Evolutionary conservation across 164 flowering plant species (phyloP), one percentile per base, ranked within the genome.

Genomic region (Protea cynaroides): DNA sequence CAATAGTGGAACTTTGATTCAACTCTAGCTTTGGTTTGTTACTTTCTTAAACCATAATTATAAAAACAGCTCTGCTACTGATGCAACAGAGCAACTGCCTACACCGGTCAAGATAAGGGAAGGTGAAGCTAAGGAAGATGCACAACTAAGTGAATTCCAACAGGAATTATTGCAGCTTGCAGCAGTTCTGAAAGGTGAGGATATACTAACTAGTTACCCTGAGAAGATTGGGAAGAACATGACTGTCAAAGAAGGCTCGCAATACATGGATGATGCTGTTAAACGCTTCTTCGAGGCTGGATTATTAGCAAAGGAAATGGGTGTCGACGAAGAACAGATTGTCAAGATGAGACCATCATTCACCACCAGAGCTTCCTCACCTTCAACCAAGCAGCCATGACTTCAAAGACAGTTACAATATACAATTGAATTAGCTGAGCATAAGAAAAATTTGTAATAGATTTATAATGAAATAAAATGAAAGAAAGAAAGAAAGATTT

Each of bases 151-250:
- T 17, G 92, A 86, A 56, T 86, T 86, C 72, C 92, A 84, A 65
- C 81, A 80, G 67, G 92, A 86, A 74, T 69, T 86, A 36, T 1
- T 86, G 69, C 87, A 84, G 68, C 80, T 86, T 4, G 89, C 92
- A 1, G 82, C 89, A 1, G 89, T 82, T 25, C 61, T 84, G 14
- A 84, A 80, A 51, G 89, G 87, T 40, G 87, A 86, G 8, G 14
- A 82, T 54, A 55, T 73, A 19, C 46, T 84, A 29, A 67, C 84
- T 4, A 79, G 74, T 68, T 81, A 64, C 68, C 79, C 73, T 0
- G 62, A 63, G 15, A 76, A 62, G 25, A 72, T 84, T 9, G 83
- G 78, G 2, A 76, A 83, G 60, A 44, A 67, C 13, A 78, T 83
- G 89, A 83, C 69, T 0, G 86, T 86, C 0, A 81, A 63, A 68